Evolutionary conservation across 1,139 yeast genomes (phyloP).

Genomic region (Taphrina deformans): DNA sequence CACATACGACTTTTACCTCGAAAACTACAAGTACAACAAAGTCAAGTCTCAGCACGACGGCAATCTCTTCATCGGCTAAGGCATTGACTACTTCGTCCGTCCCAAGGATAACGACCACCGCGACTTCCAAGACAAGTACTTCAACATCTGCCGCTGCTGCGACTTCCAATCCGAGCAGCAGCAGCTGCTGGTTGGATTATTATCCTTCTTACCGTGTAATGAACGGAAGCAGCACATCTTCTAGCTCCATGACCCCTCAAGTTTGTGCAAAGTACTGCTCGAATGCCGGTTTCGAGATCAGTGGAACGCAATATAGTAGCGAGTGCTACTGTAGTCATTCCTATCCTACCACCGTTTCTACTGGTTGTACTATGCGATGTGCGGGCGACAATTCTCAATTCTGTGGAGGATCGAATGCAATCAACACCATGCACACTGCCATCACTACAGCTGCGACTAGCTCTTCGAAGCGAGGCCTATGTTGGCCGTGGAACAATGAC

Average conservation of each 20-base stretch:
- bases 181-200: neutral
- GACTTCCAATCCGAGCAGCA: neutral
- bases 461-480: conserved; percentile 24
- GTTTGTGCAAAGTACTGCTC: conserved; percentile 18
- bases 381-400: conserved; percentile 12
- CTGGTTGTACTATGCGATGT: conserved; percentile 15
- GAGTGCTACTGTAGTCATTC: conserved; percentile 19
- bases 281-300: conserved; percentile 4
- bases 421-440: neutral
- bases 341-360: neutral
- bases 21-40: neutral
- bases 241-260: conserved; percentile 20
- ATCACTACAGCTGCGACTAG: conserved; percentile 1
- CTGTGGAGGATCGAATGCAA: conserved; percentile 14
- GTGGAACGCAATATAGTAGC: conserved; percentile 2
- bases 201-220: conserved; percentile 8
- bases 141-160: neutral
- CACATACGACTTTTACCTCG: neutral
- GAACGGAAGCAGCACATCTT: conserved; percentile 11
- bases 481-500: conserved; percentile 30
- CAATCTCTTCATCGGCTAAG: neutral
- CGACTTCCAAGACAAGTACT: neutral
- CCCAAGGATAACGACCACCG: neutral
- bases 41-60: neutral
- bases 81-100: neutral